Base-by-base conservation (phyloP, 805 yeast genomes). In the Yamadazyma laniorum region DNA sequence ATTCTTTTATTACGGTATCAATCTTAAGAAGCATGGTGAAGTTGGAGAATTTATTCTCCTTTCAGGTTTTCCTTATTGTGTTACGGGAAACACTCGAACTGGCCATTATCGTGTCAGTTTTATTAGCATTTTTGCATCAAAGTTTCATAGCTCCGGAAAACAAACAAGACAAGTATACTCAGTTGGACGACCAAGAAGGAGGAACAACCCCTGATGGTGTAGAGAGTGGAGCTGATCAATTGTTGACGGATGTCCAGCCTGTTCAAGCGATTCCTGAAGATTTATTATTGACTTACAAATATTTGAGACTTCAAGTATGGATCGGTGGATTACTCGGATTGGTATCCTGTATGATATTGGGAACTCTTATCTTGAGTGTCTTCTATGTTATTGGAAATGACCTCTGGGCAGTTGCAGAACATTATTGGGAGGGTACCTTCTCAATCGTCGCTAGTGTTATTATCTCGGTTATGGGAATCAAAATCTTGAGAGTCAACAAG, bases 11-110 rank as follows among this genome's bases (percentile, higher is more conserved):
- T n/a, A n/a, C n/a, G n/a, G n/a, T n/a, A n/a, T n/a, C n/a, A n/a
- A n/a, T n/a, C n/a, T n/a, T n/a, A n/a, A n/a, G n/a, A n/a, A n/a
- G 6, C 25, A 43, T 40, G 44, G 44, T 33, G 3, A 19, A 12
- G 6, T 41, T 54, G 8, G 52, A 45, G 32, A 70, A 76, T 31
- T 67, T 70, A 39, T 84, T 84, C 58, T 82, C 88, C 2, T 76
- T 82, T 34, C 88, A 83, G 61, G 79, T 82, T 23, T 84, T 82
- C 54, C 80, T 84, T 55, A 84, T 84, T 36, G 80, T 83, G 25
- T 58, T 84, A 18, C 65, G 93, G 50, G 93, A 84, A 53, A 80
- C 90, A 0, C 55, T 84, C 36, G 93, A 84, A 59, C 79, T 80
- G 55, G 83, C 85, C n/a, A 76, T 84, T 41, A 84, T 84, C 43